A percentile compares a stretch with the other conserved stretches of the same genome.
phyloP scores from a whole-genome alignment of 805 yeast species.

The Candida methanosorbosa region DNA sequence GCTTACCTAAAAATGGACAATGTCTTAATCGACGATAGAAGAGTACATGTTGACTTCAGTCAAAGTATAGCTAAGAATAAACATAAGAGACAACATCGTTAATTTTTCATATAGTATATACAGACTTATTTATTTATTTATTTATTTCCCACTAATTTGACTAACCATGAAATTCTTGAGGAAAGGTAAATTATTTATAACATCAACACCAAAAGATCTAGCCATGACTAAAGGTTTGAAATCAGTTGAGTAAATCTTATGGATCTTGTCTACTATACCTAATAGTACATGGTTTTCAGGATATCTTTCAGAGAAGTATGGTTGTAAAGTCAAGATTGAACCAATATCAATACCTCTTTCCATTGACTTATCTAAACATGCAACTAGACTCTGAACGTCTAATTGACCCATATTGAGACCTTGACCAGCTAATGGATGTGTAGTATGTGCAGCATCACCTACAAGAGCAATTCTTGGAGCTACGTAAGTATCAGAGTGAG shows the following conservation, averaged over 20 bases:
- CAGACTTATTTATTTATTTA: too few relatives aligned
- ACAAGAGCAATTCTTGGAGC: conserved; percentile 83
- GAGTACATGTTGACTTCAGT: conserved; percentile 61
- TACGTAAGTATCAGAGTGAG: conserved; percentile 86
- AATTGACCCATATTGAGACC: conserved; percentile 97
- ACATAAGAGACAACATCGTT: not conserved
- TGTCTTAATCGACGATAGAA: conserved; percentile 53
- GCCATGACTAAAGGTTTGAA: conserved; percentile 64
- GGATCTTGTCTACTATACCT: conserved; percentile 88
- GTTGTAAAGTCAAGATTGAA: conserved; percentile 67
- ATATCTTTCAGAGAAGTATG: conserved; percentile 78
- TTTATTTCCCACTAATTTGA: conserved; percentile 25
- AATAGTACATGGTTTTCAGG: conserved; percentile 71
- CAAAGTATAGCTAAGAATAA: conserved; percentile 34
- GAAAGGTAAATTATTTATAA: conserved; percentile 53
- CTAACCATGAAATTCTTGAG: conserved; percentile 65
- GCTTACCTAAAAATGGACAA: conserved; percentile 58
- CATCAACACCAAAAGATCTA: conserved; percentile 68
- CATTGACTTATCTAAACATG: conserved; percentile 61
- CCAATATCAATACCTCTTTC: conserved; percentile 87
- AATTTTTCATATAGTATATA: too few relatives aligned
- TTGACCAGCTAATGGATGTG: conserved; percentile 97
- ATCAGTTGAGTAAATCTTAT: conserved; percentile 75
- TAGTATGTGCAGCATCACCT: conserved; percentile 97
- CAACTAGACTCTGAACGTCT: conserved; percentile 68